Evolutionary conservation across 495 filamentous ascomycete species (phyloP), one percentile per base, ranked within the genome.

Genomic region (Aspergillus sclerotiicarbonarius): DNA sequence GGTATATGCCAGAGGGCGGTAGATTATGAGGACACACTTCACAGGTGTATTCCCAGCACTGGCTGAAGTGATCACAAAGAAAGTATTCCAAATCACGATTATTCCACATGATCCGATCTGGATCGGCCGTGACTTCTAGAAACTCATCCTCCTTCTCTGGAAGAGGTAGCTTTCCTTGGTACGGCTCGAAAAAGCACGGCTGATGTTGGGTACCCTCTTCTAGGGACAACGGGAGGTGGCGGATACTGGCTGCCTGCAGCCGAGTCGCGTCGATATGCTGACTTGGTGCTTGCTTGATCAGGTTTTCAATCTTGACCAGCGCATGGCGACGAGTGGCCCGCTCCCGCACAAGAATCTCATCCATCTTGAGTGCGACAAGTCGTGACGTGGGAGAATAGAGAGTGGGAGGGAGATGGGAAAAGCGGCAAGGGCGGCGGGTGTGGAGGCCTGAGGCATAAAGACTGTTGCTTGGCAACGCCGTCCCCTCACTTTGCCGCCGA

Each of bases 71-170:
- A 16, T 13, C 4, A 15, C 12, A 21, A 9, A 51, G 32, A 19
- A 51, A 51, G 15, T 21, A 3, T 32, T 51, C 49, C 49, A 51
- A 13, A 33, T 51, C 49, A 6, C 49, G 49, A 20, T 6, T 33
- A 31, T 51, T 25, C 49, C 49, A 51, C 25, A 33, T 51, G 49
- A 33, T 32, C 5, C 8, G 25, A 20, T 51, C 16, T 13, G 12
- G 29, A 16, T 32, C 21, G 7, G 29, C 25, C 49, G 30, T 13
- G 3, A 33, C 4, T 32, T 51, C 16, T 32, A 51, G 25, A 18
- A 51, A 32, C 29, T 51, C n/a, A 6, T 51, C 32, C 49, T 51
- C 49, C 21, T 51, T 51, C 9, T 51, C 29, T 32, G 49, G 49
- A 8, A 33, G 49, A 33, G 49, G 49, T 25, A 51, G 49, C 15